A percentile compares a stretch with the other conserved stretches of the same genome.
Conservation (phyloP, 2,329 filamentous ascomycete genomes). For the Alternaria arbusti region DNA sequence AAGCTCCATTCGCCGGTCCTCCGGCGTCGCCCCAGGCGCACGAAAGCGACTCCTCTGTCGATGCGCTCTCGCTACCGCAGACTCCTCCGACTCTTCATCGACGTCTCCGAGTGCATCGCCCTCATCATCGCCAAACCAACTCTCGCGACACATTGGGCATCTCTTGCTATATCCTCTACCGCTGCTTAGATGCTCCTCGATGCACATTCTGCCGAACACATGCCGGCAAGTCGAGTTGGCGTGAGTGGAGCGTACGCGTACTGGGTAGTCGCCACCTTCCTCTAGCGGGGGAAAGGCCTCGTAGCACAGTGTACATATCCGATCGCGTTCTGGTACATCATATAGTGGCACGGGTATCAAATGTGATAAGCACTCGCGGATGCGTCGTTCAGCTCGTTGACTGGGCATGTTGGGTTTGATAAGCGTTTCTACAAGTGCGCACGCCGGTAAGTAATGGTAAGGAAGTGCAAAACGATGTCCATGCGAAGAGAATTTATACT, state of each 20-base stretch:
- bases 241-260: neutral
- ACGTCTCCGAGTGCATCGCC: neutral
- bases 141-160: neutral
- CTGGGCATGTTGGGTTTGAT: neutral
- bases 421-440: too few species aligned
- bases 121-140: neutral
- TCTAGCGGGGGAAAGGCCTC: neutral
- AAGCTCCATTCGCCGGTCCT: neutral
- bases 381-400: neutral
- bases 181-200: neutral
- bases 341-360: neutral
- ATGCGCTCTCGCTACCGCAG: neutral
- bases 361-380: neutral
- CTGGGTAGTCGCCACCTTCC: neutral
- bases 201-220: neutral
- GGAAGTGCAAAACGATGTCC: rapidly evolving
- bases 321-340: neutral
- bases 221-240: neutral
- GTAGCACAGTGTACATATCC: neutral
- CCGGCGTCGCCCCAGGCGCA: neutral
- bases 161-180: neutral
- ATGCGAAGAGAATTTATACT: neutral
- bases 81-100: neutral
- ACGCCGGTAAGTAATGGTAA: neutral
- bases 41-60: neutral